Percentiles rank a stretch among this genome's conserved stretches.
Evolutionary conservation across 139 green algal species (phyloP).

Genomic region (Pleodorina starrii): DNA sequence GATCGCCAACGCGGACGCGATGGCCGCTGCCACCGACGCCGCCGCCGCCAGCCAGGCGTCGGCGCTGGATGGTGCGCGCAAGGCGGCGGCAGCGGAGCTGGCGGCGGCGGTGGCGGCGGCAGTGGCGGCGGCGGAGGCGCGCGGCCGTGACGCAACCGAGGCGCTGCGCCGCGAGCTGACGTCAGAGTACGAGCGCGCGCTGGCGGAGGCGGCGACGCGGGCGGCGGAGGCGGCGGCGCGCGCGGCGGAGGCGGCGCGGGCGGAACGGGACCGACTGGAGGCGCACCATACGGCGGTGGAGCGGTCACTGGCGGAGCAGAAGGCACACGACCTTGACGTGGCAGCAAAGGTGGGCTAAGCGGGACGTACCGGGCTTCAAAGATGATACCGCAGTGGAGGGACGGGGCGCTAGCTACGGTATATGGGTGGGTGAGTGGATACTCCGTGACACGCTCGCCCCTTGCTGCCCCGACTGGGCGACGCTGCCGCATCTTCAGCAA

Average conservation of each 20-base stretch:
- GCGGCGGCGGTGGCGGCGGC: slow-evolving; percentile 15
- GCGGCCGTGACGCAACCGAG: neutral
- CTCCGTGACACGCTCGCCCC: too few species aligned
- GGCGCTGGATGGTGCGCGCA: neutral
- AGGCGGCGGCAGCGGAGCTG: too few species aligned
- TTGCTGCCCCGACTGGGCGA: too few species aligned
- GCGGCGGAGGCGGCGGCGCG: neutral
- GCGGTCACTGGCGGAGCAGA: neutral
- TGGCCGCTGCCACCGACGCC: neutral
- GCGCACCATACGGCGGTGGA: neutral
- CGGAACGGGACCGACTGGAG: neutral
- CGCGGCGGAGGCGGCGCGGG: neutral
- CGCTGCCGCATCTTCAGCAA: too few species aligned
- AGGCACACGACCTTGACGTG: slow-evolving; percentile 3
- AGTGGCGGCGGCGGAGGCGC: slow-evolving; percentile 31
- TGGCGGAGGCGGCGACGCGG: slow-evolving; percentile 10
- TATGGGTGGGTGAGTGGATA: too few species aligned
- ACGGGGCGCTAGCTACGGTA: too few species aligned
- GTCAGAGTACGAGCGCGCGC: slow-evolving; percentile 2
- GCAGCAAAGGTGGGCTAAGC: neutral
- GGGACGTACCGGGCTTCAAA: too few species aligned
- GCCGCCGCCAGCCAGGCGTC: neutral
- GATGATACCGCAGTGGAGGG: too few species aligned
- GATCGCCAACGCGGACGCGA: neutral
- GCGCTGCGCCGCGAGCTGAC: slow-evolving; percentile 23